Base-by-base conservation (phyloP, 495 filamentous ascomycete genomes). In the Podospora tetraspora region DNA sequence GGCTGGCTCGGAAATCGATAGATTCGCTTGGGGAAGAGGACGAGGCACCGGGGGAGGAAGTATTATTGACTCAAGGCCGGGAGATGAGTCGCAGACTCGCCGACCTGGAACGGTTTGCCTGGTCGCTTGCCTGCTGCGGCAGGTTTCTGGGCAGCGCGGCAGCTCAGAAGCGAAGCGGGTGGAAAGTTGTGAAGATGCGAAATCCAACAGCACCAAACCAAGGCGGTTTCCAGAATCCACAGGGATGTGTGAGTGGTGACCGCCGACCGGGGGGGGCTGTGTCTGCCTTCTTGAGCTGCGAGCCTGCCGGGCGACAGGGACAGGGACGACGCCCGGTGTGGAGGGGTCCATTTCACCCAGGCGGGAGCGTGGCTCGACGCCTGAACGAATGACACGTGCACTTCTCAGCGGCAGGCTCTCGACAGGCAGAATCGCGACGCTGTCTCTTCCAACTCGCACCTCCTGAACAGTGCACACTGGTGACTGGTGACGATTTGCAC, bases 301-400 rank as follows among this genome's bases (percentile, higher is more conserved):
- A 6, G 29, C 29, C 32, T 66, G 25, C 63, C 52, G 59, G 57
- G n/a, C 29, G 34, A 43, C 34, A 43, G 34, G 34, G 29, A 27
- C 34, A 16, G 13, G 34, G 34, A 43, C 29, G 29, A 27, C 27
- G 27, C 27, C 27, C 27, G 34, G 34, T 4, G 65, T 25, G 30
- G 65, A 66, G 65, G 65, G 29, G 32, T 30, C 34, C 43, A 52
- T 19, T 19, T 52, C 16, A 52, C 12, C 16, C 43, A 43, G 27
- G 9, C 30, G 22, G 34, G 57, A 66, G 65, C 34, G 65, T 59
- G 12, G 65, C 60, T 60, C 59, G 32, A 66, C 65, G 65, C 57
- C 43, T 61, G 65, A 61, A 59, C 22, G 58, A 52, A 32, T 43
- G 65, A 66, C 65, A 66, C 65, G 65, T 66, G 65, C 65, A 61